These are phyloP conservation scores for Exsudoporus frostii DNA, from an alignment of 768 basidiomycete species.

Conservation along the genomic window DNA sequence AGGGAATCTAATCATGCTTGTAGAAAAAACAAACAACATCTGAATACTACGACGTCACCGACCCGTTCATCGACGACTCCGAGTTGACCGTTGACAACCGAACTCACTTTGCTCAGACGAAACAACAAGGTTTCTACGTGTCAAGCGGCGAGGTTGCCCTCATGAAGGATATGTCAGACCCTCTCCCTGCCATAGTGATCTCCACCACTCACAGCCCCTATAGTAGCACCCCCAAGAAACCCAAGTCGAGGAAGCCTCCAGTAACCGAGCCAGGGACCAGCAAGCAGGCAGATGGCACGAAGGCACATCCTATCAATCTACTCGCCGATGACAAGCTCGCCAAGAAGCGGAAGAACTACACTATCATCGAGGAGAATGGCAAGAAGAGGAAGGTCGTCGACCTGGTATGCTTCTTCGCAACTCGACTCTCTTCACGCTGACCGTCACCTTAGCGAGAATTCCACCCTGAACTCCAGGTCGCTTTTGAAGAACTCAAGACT, in stretches of 20 bases:
- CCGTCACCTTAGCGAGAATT: conserved; percentile 50
- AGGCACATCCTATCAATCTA: conserved; percentile 50
- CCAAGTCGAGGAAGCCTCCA: conserved; percentile 57
- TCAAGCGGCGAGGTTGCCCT: conserved; percentile 85
- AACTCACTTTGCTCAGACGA: conserved; percentile 86
- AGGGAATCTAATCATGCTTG: conserved; percentile 4
- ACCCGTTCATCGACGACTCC: conserved; percentile 98
- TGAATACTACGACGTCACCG: conserved; percentile 87
- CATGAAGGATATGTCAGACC: conserved; percentile 63
- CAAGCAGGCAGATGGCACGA: conserved; percentile 40
- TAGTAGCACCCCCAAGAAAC: conserved; percentile 62
- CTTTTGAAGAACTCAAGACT: conserved; percentile 56
- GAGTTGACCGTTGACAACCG: conserved; percentile 89
- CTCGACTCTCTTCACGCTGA: neutral
- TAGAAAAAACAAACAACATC: conserved; percentile 51
- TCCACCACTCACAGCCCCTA: conserved; percentile 19
- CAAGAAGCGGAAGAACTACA: conserved; percentile 56
- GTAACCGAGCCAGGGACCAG: conserved; percentile 22
- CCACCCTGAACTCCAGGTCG: conserved; percentile 63
- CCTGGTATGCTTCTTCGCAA: conserved; percentile 40
- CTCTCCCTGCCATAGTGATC: neutral
- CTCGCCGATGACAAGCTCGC: conserved; percentile 39
- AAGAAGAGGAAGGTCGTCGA: conserved; percentile 75
- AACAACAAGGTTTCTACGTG: conserved; percentile 92
- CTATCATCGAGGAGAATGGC: conserved; percentile 49